Percentiles rank a stretch among this genome's conserved stretches.
Conservation (phyloP, 345 rosid species). For the Ailanthus altissimus region DNA sequence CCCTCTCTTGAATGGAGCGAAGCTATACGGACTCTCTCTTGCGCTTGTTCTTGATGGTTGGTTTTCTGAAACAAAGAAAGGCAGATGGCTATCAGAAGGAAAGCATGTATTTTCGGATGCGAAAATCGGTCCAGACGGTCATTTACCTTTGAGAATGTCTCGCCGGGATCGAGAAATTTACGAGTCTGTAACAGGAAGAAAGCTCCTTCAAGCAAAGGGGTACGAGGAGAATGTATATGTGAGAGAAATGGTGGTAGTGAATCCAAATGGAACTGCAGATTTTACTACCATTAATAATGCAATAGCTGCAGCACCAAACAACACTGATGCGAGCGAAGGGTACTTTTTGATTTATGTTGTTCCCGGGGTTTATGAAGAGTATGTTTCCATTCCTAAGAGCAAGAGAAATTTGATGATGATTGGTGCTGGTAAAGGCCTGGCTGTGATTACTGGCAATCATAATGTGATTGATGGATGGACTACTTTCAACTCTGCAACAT, state of each 20-base stretch:
- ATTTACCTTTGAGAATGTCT: conserved; percentile 16
- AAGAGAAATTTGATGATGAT: conserved; percentile 43
- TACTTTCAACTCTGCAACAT: conserved; percentile 43
- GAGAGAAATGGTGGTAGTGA: conserved; percentile 25
- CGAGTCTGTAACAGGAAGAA: conserved; percentile 13
- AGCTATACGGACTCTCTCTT: conserved; percentile 30
- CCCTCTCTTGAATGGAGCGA: conserved; percentile 25
- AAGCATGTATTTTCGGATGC: neutral
- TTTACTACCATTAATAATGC: conserved; percentile 35
- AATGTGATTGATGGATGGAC: conserved; percentile 37
- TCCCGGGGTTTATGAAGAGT: conserved; percentile 36
- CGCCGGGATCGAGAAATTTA: neutral
- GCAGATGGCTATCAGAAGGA: conserved; percentile 19
- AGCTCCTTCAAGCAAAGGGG: neutral
- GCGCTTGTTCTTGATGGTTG: conserved; percentile 34
- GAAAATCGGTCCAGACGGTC: neutral
- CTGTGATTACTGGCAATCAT: conserved; percentile 38
- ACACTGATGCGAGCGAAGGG: conserved; percentile 19
- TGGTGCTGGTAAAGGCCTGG: conserved; percentile 39
- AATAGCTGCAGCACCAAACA: conserved; percentile 35
- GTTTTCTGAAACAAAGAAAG: conserved; percentile 12
- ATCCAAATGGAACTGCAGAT: conserved; percentile 29
- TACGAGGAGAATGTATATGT: neutral
- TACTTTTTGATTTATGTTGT: conserved; percentile 38
- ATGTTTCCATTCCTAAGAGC: conserved; percentile 27